Base-by-base conservation (phyloP, 352 stramenopile species). In the Phytophthora chlamydospora region DNA sequence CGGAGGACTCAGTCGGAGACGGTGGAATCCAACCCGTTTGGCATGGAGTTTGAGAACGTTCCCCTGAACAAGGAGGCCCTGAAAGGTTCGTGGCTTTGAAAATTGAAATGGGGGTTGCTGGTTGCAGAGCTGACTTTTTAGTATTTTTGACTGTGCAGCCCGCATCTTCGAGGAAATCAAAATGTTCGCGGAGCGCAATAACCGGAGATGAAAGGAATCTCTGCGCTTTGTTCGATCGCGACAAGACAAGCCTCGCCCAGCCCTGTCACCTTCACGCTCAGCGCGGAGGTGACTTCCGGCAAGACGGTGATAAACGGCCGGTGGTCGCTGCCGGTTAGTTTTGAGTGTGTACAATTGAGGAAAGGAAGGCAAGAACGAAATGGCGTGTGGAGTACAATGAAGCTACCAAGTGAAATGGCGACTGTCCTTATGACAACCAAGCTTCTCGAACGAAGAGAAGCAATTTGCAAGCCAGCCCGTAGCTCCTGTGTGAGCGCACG, bases 11-110 rank as follows among this genome's bases (percentile, higher is more conserved):
- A 92, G 55, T 91, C 85, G 0, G 85, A 96, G 64, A 78, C 69
- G 17, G 78, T 87, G 54, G 85, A 94, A 66, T 14, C 47, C 17
- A 86, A 92, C 47, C 84, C 85, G n/a, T 91, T 96, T 50, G 73
- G 83, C 50, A 96, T 96, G 88, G 85, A 94, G 48, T 94, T 96
- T 68, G 88, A 96, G 51, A 94, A 96, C 45, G 84, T 95, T 14
- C 81, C 73, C 32, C 57, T 96, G 29, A 82, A 93, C 66, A 93
- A 93, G 67, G 84, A 90, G 7, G 72, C 83, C 24, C 59, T 96
- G n/a, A 96, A 96, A 85, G 75, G 87, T 95, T 58, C 24, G 34
- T 71, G 40, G 16, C 7, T 19, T 12, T 48, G 19, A 12, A 9
- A 16, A 36, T 66, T 58, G 17, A 44, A 27, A 40, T 12, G 6